Base-by-base conservation (phyloP, 2,329 filamentous ascomycete genomes). In the Zymoseptoria ardabiliae region DNA sequence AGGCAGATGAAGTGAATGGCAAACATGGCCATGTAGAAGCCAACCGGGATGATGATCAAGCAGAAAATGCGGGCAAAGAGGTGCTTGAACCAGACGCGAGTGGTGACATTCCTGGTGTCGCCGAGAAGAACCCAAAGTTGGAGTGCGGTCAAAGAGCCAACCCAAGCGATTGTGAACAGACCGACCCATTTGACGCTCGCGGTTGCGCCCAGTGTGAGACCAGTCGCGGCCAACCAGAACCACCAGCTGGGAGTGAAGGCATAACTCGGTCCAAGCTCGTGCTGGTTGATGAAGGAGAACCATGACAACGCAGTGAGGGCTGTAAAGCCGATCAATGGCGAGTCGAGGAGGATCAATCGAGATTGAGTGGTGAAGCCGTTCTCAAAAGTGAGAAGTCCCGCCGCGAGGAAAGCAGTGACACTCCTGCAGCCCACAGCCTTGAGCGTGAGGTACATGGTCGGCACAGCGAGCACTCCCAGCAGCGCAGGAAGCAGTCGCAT, bases 121-220 rank as follows among this genome's bases (percentile, higher is more conserved):
- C 92, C 94, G 49, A 97, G 87, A 58, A 99, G 80, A 66, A 97
- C 86, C 94, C 94, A 99, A 60, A 99, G 84, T 79, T 99, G 94
- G 52, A 99, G 74, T 51, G 93, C 75, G 45, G 94, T 99, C 77
- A 99, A 83, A 75, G 82, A 85, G 63, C 94, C 94, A 66, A 99
- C 91, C 94, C 94, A 99, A 54, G 93, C 94, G 74, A 97, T 97
- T 64, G 94, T 99, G 80, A 99, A 97, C 56, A 99, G 82, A 55
- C 94, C 94, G 71, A 99, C 94, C 94, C 94, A 99, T 80, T 99
- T 99, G 71, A 97, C 92, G 78, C 93, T 97, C 63, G 87, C 85
- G 7, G 94, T 97, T 55, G 93, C 87, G 63, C 94, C 94, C 55
- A 99, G 81, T 45, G 88, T 89, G 50, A 99, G 78, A 68, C 94